phyloP scores from a whole-genome alignment of 306 rosid genomes.

The Vigna radiata region DNA sequence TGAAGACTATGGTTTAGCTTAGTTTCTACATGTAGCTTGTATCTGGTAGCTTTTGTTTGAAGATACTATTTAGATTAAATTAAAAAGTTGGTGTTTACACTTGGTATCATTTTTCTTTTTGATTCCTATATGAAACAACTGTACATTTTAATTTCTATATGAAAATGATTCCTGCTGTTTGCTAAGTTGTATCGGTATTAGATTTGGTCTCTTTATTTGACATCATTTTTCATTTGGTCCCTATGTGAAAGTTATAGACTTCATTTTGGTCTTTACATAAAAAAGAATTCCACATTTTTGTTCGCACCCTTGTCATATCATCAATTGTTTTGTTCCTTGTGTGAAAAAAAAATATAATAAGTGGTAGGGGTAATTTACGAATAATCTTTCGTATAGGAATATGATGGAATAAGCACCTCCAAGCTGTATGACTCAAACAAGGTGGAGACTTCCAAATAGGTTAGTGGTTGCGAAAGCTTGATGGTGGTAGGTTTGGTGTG shows the following conservation, averaged over 20 bases:
- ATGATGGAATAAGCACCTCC: no score
- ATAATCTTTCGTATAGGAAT: background rate
- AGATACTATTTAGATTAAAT: constrained; percentile 1
- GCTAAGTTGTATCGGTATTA: background rate
- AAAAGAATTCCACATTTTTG: background rate
- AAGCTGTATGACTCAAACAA: no score
- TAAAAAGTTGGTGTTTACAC: background rate
- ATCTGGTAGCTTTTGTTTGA: background rate
- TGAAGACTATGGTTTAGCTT: background rate
- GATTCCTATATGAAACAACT: background rate
- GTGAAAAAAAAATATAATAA: background rate
- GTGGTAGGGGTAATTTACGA: background rate
- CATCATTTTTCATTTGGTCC: background rate
- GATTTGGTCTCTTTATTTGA: background rate
- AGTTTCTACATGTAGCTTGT: constrained; percentile 18
- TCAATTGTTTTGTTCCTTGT: background rate
- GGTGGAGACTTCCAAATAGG: no score
- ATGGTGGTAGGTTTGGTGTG: no score
- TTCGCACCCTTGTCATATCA: background rate
- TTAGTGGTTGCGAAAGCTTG: no score
- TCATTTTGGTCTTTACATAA: background rate
- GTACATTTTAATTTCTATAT: no score
- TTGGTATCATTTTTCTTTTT: background rate
- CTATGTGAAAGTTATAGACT: background rate
- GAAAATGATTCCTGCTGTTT: background rate